phyloP scores from a whole-genome alignment of 192 early-diverging fungal genomes.

The Coemansia sp. region DNA sequence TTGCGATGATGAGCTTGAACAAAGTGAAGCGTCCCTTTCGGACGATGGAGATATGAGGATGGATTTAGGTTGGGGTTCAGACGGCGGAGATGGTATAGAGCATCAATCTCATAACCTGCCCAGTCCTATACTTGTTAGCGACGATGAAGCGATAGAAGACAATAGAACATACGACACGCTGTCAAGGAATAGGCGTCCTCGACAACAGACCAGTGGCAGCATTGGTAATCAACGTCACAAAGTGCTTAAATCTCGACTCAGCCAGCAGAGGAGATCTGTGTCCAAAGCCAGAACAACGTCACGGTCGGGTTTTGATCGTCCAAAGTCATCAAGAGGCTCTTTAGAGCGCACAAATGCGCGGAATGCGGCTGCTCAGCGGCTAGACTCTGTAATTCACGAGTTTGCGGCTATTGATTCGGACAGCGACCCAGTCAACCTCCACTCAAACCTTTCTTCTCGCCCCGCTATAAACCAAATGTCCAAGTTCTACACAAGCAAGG shows the following conservation, averaged over 20 bases:
- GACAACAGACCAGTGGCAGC: not conserved
- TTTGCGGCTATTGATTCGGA: constrained; percentile 53
- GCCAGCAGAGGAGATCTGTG: not conserved
- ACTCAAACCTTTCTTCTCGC: not conserved
- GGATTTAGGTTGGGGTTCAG: not conserved
- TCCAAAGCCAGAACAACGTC: not conserved
- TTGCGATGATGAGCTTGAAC: constrained; percentile 23
- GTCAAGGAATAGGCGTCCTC: not conserved
- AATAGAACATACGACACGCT: constrained; percentile 17
- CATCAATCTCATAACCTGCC: not conserved
- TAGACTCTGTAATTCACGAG: constrained; percentile 45
- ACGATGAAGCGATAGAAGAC: constrained; percentile 50
- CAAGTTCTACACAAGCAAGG: not conserved
- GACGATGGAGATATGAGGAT: not conserved
- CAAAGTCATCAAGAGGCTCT: not conserved
- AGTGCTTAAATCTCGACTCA: not conserved
- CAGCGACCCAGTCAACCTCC: constrained; percentile 4
- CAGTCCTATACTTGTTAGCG: constrained; percentile 40
- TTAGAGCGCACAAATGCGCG: not conserved
- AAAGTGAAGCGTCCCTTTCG: constrained; percentile 14
- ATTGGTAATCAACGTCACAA: not conserved
- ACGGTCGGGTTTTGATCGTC: not conserved
- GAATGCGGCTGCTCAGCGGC: constrained; percentile 9
- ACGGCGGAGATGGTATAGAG: not conserved
- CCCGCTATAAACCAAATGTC: not conserved